These are phyloP conservation scores for Penicillium griseofulvum DNA, from an alignment of 2,329 filamentous ascomycete species.

Conservation along the genomic window DNA sequence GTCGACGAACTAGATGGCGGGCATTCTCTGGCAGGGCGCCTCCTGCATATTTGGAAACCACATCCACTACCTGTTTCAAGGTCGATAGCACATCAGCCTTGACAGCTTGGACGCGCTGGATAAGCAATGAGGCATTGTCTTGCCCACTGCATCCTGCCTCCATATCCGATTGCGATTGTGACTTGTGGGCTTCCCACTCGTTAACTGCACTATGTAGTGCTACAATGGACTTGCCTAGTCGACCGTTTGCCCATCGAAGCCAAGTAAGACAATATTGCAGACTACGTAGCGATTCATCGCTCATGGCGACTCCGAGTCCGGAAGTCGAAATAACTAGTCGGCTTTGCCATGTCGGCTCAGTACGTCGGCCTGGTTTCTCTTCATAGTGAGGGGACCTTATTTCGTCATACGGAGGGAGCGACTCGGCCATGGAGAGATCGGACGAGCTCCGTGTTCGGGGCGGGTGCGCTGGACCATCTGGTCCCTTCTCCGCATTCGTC, in stretches of 20 bases:
- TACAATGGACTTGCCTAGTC: conserved; percentile 71
- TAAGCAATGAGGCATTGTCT: conserved; percentile 24
- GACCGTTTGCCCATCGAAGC: conserved; percentile 76
- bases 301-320: conserved; percentile 86
- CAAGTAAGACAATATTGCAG: conserved; percentile 81
- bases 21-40: conserved; percentile 89
- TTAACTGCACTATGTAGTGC: conserved; percentile 73
- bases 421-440: conserved; percentile 67
- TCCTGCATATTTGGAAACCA: conserved; percentile 87
- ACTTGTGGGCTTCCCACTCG: conserved; percentile 65
- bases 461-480: conserved; percentile 17
- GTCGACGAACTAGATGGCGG: conserved; percentile 73
- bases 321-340: conserved; percentile 87
- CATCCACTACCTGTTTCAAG: conserved; percentile 76
- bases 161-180: conserved; percentile 25
- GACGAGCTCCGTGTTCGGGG: conserved; percentile 55
- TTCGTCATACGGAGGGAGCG: conserved; percentile 80
- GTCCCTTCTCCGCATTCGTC: conserved; percentile 48
- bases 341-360: conserved; percentile 65
- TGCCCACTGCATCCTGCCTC: conserved; percentile 22
- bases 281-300: conserved; percentile 78
- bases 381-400: conserved; percentile 72
- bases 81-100: conserved; percentile 72
- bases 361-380: conserved; percentile 31
- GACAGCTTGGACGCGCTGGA: conserved; percentile 63